These are phyloP conservation scores for Phytophthora tentaculata DNA, from an alignment of 352 stramenopile species.

Conservation along the genomic window DNA sequence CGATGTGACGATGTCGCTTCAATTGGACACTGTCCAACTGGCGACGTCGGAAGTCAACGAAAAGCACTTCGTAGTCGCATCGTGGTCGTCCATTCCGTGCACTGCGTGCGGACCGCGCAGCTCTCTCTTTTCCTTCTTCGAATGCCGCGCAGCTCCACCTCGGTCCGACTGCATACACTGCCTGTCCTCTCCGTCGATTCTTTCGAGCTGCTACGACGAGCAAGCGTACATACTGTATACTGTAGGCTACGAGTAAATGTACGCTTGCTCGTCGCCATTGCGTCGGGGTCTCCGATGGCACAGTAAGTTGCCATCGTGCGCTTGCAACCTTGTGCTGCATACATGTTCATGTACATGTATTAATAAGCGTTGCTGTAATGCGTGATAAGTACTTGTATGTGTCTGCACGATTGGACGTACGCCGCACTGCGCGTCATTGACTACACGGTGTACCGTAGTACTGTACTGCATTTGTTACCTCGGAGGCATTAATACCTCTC, in stretches of 20 bases:
- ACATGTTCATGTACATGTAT: too few relatives aligned
- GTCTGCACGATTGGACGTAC: constrained; percentile 8
- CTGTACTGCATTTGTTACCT: too few relatives aligned
- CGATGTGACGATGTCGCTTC: constrained; percentile 14
- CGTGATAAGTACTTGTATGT: not conserved
- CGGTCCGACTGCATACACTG: constrained; percentile 12
- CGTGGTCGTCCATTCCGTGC: constrained; percentile 19
- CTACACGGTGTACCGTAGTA: too few relatives aligned
- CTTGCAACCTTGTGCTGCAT: constrained; percentile 11
- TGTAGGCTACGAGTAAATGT: too few relatives aligned
- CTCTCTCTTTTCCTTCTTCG: constrained; percentile 21
- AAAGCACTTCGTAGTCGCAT: constrained; percentile 21
- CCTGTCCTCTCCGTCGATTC: constrained; percentile 21
- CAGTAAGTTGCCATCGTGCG: too few relatives aligned
- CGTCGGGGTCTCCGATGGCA: not conserved
- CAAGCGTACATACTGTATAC: too few relatives aligned
- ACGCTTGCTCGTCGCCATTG: constrained; percentile 4
- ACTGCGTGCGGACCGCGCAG: constrained; percentile 10
- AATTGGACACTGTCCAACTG: constrained; percentile 24
- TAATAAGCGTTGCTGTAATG: too few relatives aligned
- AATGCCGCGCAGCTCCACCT: constrained; percentile 5
- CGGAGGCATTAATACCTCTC: too few relatives aligned
- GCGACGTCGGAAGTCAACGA: constrained; percentile 32
- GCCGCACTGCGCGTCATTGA: not conserved
- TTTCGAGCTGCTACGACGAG: constrained; percentile 29